Base-by-base conservation (phyloP, 202 grass and related monocot genomes). In the Zizania palustris region DNA sequence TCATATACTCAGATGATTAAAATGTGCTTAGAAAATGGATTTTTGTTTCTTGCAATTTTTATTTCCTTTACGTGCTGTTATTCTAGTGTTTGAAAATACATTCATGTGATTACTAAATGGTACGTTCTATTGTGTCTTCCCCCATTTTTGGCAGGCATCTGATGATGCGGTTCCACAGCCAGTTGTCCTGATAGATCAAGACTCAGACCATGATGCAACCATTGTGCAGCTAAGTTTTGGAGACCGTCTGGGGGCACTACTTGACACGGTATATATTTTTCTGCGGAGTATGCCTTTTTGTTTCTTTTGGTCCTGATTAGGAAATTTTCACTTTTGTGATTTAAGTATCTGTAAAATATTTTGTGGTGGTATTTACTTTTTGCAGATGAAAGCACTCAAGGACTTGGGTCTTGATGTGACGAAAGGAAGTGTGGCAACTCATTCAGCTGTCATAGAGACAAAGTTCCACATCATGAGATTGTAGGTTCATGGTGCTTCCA, bases 171-270 rank as follows among this genome's bases (percentile, higher is more conserved):
- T 98, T 64, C 91, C 96, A 21, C 83, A 81, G 49, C 91, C 96
- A 79, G 86, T 92, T 40, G 83, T 95, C 66, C 72, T 89, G 77
- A 97, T 97, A 43, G 94, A 93, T 86, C 94, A 97, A 85, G 91
- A 93, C 59, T 92, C 89, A 55, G 89, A 98, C 57, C 74, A 86
- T 68, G 84, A 93, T 84, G 84, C 94, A 39, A 98, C 95, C 63
- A 89, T 98, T 36, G 95, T 98, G 9, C 84, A 90, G 65, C 67
- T 98, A 51, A 94, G 91, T 82, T 95, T 98, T 85, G 91, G 89
- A 13, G 87, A 98, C 53, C 85, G 91, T 57, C 80, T 98, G 71
- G 91, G 91, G 33, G 85, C 91, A 71, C 53, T 98, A 62, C 87
- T 98, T 84, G 95, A 98, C 48, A 92, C 91, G 69, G 87, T 98